Percentiles rank a stretch among this genome's conserved stretches.
These are phyloP conservation scores for Asterophora lycoperdoides DNA, from an alignment of 768 basidiomycete genomes.

Conservation along the genomic window DNA sequence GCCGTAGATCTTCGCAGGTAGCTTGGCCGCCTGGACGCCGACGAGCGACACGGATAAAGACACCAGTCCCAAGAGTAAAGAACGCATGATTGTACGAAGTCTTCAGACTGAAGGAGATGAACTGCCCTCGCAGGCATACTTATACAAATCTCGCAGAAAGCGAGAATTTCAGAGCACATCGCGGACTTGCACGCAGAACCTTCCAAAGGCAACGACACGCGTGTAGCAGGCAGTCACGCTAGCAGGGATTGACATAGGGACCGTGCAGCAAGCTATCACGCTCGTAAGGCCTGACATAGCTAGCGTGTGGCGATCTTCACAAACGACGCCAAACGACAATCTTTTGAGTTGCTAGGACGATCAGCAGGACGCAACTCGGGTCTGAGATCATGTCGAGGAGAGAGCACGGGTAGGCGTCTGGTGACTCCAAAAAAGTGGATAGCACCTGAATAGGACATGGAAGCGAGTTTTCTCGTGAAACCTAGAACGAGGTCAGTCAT, in stretches of 20 bases:
- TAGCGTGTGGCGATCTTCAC: constrained; percentile 1
- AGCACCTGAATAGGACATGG: not conserved
- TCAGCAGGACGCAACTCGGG: not conserved
- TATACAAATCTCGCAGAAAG: constrained; percentile 2
- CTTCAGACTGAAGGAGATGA: not conserved
- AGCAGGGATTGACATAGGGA: not conserved
- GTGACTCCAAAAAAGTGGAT: not conserved
- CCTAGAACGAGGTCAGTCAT: not conserved
- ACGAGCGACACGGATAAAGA: constrained; percentile 7
- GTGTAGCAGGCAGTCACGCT: constrained; percentile 14
- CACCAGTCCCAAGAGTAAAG: constrained; percentile 8
- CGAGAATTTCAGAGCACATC: not conserved
- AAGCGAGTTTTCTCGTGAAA: not conserved
- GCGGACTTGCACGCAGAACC: not conserved
- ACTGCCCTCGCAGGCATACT: not conserved
- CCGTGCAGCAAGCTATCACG: constrained; percentile 7
- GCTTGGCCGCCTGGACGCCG: constrained; percentile 14
- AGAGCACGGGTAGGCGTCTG: not conserved
- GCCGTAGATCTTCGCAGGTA: constrained; percentile 24
- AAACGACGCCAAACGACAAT: not conserved
- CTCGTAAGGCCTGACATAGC: not conserved
- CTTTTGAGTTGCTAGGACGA: not conserved
- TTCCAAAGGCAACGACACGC: constrained; percentile 1
- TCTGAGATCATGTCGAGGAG: not conserved
- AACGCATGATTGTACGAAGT: not conserved